These are phyloP conservation scores for Leccinum incarnatum DNA, from an alignment of 768 basidiomycete genomes.

Conservation along the genomic window DNA sequence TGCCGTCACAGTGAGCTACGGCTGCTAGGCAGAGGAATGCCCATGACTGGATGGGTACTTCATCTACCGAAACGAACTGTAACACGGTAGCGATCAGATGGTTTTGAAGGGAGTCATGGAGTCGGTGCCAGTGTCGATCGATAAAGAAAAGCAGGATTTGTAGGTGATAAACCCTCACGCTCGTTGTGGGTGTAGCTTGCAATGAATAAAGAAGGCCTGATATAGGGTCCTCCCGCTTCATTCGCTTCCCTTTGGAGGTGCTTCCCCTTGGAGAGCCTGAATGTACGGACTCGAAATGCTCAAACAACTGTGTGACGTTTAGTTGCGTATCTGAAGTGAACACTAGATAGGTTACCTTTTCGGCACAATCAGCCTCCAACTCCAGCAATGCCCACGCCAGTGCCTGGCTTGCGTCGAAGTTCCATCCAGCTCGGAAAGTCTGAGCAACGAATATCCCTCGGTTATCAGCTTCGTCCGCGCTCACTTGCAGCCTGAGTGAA, in stretches of 20 bases:
- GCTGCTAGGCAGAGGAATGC: constrained; percentile 77
- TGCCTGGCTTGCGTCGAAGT: constrained; percentile 68
- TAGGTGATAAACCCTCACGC: constrained; percentile 49
- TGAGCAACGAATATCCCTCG: constrained; percentile 52
- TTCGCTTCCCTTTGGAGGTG: constrained; percentile 46
- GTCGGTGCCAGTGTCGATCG: constrained; percentile 66
- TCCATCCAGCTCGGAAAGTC: constrained; percentile 72
- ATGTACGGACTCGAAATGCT: constrained; percentile 55
- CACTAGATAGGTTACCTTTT: constrained; percentile 45
- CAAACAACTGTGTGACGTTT: constrained; percentile 49
- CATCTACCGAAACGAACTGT: constrained; percentile 62
- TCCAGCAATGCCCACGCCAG: constrained; percentile 77
- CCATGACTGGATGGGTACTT: constrained; percentile 75
- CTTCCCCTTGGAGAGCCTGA: constrained; percentile 34
- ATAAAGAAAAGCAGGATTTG: constrained; percentile 86
- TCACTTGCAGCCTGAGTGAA: constrained; percentile 54
- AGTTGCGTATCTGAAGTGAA: not conserved
- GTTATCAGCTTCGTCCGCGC: constrained; percentile 17
- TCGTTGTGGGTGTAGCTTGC: constrained; percentile 30
- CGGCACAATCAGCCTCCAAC: constrained; percentile 75
- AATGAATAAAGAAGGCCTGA: constrained; percentile 51
- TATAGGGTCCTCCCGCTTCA: constrained; percentile 59
- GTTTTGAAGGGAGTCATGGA: constrained; percentile 58
- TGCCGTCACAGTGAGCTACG: constrained; percentile 54
- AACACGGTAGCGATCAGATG: constrained; percentile 55